phyloP scores from a whole-genome alignment of 179 eudicot species.

The Silene vulgaris region DNA sequence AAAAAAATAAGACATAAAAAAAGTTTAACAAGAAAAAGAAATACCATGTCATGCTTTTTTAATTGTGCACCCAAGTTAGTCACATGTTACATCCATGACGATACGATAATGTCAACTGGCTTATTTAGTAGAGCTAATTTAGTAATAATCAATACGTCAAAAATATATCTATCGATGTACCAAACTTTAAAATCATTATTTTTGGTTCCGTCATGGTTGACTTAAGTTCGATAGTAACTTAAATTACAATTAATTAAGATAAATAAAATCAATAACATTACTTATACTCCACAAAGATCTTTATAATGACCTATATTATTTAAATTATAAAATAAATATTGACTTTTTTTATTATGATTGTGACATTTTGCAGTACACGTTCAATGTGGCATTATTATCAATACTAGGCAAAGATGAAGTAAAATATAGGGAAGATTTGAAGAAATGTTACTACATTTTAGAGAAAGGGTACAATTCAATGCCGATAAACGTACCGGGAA shows the following conservation, averaged over 20 bases:
- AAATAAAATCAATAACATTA: neutral
- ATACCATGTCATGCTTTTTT: neutral
- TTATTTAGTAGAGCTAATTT: too few relatives aligned
- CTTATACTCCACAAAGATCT: neutral
- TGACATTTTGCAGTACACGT: conserved; percentile 62
- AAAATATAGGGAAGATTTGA: conserved; percentile 49
- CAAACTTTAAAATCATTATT: too few relatives aligned
- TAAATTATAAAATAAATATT: neutral
- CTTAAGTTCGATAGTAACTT: neutral
- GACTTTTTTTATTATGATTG: conserved; percentile 14
- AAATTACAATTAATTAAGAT: neutral
- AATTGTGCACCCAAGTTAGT: neutral
- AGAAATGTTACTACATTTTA: conserved; percentile 43
- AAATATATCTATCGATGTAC: too few relatives aligned
- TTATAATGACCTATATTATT: neutral
- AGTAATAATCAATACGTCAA: too few relatives aligned
- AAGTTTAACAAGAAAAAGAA: neutral
- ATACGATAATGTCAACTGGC: neutral
- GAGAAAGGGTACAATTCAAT: conserved; percentile 95
- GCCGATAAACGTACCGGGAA: conserved; percentile 79
- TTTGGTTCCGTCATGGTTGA: neutral
- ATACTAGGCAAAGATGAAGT: conserved; percentile 54
- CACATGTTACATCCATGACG: neutral
- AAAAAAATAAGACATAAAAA: neutral
- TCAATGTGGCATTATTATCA: conserved; percentile 72